These are phyloP conservation scores for Syncephalastrum racemosum DNA, from an alignment of 371 early-diverging fungal genomes.

Conservation along the genomic window DNA sequence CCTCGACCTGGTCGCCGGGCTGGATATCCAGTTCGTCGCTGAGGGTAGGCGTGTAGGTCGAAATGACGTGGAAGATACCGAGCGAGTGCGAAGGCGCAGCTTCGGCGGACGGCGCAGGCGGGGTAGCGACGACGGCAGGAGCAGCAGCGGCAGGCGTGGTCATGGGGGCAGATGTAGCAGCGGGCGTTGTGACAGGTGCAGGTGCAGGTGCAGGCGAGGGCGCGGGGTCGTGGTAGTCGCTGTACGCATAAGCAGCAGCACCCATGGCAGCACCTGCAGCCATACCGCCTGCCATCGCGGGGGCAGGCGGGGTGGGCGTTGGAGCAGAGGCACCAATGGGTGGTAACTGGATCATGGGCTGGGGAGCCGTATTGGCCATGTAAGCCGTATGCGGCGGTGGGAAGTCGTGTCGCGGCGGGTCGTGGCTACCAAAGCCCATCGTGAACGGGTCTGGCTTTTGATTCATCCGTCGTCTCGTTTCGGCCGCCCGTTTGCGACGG, in stretches of 20 bases:
- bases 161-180: conserved; percentile 7
- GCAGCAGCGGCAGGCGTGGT: conserved; percentile 12
- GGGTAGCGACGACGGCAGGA: conserved; percentile 11
- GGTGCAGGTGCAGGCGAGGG: conserved; percentile 2
- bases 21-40: conserved; percentile 70
- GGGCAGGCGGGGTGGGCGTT: conserved; percentile 6
- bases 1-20: conserved; percentile 61
- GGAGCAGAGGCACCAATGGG: conserved; percentile 10
- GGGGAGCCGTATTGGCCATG: not conserved
- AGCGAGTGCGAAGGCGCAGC: conserved; percentile 40
- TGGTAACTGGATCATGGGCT: conserved; percentile 18
- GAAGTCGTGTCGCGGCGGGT: conserved; percentile 15
- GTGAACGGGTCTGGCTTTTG: conserved; percentile 46
- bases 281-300: conserved; percentile 1
- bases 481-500: conserved; percentile 30
- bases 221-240: conserved; percentile 5
- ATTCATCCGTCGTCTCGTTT: conserved; percentile 15
- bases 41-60: conserved; percentile 63
- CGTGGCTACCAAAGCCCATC: conserved; percentile 49
- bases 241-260: conserved; percentile 2
- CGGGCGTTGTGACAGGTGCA: conserved; percentile 7
- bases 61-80: conserved; percentile 53
- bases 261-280: conserved; percentile 1
- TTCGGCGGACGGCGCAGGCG: conserved; percentile 6
- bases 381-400: conserved; percentile 20